Percentiles rank a stretch among this genome's conserved stretches.
Evolutionary conservation across 1,284 basidiomycete species (phyloP).

Genomic region (Apiotrichum akiyoshidainum): DNA sequence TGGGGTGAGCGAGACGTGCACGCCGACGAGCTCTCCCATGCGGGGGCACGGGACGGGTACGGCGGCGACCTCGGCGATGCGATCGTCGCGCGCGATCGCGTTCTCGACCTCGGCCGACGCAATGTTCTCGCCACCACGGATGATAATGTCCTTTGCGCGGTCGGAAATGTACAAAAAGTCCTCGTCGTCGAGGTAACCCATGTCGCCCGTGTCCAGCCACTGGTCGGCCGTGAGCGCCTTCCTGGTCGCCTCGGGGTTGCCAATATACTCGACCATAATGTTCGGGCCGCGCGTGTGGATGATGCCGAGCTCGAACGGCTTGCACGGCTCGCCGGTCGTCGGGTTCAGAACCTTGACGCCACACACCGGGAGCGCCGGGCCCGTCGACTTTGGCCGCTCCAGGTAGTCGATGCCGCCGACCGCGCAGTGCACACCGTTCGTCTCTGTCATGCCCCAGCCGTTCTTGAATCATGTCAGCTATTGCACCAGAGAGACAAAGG

Average conservation of each 20-base stretch:
- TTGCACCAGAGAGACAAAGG: too few species aligned
- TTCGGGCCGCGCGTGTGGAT: slow-evolving; percentile 33
- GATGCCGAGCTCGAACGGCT: slow-evolving; percentile 27
- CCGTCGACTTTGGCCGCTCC: slow-evolving; percentile 11
- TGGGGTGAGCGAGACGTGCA: slow-evolving; percentile 24
- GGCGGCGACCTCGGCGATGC: slow-evolving; percentile 33
- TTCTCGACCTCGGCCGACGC: slow-evolving; percentile 40
- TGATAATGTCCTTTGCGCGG: slow-evolving; percentile 40
- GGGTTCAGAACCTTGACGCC: slow-evolving; percentile 38
- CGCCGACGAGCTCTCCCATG: slow-evolving; percentile 40
- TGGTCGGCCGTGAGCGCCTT: slow-evolving; percentile 29
- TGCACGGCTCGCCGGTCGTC: slow-evolving; percentile 21
- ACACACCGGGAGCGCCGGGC: slow-evolving; percentile 38
- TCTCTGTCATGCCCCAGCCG: slow-evolving; percentile 47
- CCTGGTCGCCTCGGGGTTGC: slow-evolving; percentile 22
- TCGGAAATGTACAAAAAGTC: slow-evolving; percentile 43
- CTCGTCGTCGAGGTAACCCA: slow-evolving; percentile 35
- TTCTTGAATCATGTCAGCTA: slow-evolving; percentile 12
- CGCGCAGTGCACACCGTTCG: slow-evolving; percentile 39
- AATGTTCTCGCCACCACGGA: slow-evolving; percentile 47
- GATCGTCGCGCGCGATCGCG: slow-evolving; percentile 30
- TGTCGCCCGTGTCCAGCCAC: slow-evolving; percentile 47
- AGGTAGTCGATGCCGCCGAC: slow-evolving; percentile 41
- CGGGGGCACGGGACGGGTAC: slow-evolving; percentile 32
- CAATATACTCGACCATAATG: slow-evolving; percentile 40